These are phyloP conservation scores for Leccinum rimulosum DNA, from an alignment of 768 basidiomycete genomes.

Conservation along the genomic window DNA sequence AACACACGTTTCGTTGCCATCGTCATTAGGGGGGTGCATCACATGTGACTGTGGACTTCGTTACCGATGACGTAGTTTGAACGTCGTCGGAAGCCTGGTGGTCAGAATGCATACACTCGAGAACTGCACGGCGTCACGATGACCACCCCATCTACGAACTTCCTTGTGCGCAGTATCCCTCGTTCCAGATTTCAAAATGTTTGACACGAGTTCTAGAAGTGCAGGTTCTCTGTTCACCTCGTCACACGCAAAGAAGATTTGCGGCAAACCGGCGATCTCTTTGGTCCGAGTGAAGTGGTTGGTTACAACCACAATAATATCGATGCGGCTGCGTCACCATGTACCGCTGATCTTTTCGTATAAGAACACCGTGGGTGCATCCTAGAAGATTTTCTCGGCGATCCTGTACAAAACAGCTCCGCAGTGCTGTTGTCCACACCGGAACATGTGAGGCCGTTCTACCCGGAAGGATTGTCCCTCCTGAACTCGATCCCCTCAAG, in stretches of 20 bases:
- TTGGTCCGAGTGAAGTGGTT: background rate
- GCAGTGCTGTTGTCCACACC: constrained; percentile 31
- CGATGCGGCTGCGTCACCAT: constrained; percentile 1
- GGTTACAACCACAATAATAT: background rate
- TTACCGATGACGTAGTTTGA: background rate
- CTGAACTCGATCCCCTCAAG: constrained; percentile 4
- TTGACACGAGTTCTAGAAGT: constrained; percentile 22
- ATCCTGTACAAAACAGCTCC: constrained; percentile 41
- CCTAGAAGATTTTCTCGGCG: constrained; percentile 55
- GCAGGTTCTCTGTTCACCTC: background rate
- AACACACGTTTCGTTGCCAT: background rate
- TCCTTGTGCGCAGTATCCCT: constrained; percentile 44
- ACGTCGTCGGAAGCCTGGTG: constrained; percentile 1
- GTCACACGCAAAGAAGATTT: background rate
- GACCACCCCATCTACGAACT: constrained; percentile 39
- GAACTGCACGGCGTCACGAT: background rate
- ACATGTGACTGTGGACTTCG: background rate
- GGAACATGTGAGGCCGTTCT: constrained; percentile 1
- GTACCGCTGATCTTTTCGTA: constrained; percentile 3
- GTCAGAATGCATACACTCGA: background rate
- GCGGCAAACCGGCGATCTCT: background rate
- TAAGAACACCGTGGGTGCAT: constrained; percentile 51
- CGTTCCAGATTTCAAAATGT: background rate
- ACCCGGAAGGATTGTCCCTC: background rate
- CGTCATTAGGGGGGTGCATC: background rate